These are phyloP conservation scores for Fusarium phyllophilum DNA, from an alignment of 2,329 filamentous ascomycete species.

Conservation along the genomic window DNA sequence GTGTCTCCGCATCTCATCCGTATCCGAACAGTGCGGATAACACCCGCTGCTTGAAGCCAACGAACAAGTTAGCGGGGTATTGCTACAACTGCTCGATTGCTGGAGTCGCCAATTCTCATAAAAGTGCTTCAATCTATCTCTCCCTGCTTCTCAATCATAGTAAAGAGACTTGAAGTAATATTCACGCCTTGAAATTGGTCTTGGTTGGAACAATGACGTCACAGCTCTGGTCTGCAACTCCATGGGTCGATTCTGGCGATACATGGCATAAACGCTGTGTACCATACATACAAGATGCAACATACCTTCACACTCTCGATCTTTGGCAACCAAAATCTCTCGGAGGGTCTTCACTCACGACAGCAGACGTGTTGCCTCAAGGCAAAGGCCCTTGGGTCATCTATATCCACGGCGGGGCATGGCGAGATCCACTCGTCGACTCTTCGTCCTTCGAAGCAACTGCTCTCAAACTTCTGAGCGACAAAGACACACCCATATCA, in stretches of 20 bases:
- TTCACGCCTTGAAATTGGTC: accelerated
- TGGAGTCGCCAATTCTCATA: not conserved
- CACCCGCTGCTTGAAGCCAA: not conserved
- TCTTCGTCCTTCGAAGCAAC: not conserved
- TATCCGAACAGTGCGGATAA: not conserved
- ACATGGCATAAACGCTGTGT: not conserved
- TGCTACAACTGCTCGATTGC: accelerated
- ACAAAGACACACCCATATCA: not conserved
- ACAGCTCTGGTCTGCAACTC: not conserved
- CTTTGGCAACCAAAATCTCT: not conserved
- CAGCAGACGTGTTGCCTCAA: accelerated
- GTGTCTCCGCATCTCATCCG: not conserved
- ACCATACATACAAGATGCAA: not conserved
- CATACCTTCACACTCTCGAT: not conserved
- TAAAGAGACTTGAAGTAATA: accelerated
- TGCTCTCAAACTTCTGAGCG: not conserved
- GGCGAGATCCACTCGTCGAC: constrained; percentile 9
- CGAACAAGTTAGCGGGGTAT: not conserved
- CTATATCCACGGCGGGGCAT: constrained; percentile 10
- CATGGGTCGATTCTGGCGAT: not conserved
- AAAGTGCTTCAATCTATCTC: accelerated
- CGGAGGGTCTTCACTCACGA: accelerated
- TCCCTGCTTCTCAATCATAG: accelerated
- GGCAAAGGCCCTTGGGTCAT: not conserved
- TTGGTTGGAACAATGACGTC: not conserved